A percentile compares a stretch with the other conserved stretches of the same genome.
These are phyloP conservation scores for Boletales sp. DNA, from an alignment of 768 basidiomycete genomes.

Conservation along the genomic window DNA sequence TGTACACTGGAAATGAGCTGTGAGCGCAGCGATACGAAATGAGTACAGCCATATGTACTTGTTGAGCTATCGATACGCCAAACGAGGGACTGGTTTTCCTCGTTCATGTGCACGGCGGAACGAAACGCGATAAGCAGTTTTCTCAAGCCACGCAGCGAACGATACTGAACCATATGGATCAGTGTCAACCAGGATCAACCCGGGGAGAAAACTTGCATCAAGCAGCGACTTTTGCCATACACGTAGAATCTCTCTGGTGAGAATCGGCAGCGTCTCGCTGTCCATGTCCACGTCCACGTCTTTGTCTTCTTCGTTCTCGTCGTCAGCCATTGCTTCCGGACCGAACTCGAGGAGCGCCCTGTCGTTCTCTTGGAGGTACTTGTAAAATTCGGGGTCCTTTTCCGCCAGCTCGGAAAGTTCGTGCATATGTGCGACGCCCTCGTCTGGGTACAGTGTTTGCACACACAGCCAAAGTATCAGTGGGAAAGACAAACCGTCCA, in stretches of 20 bases:
- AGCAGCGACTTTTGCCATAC: conserved; percentile 89
- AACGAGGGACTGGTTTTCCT: conserved; percentile 71
- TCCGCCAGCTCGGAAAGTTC: conserved; percentile 88
- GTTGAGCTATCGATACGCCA: conserved; percentile 84
- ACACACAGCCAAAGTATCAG: no score
- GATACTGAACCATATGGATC: conserved; percentile 50
- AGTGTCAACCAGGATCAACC: not conserved
- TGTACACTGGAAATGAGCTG: conserved; percentile 62
- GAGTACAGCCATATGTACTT: conserved; percentile 12
- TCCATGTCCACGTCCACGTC: conserved; percentile 42
- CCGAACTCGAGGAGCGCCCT: conserved; percentile 83
- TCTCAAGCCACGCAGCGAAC: conserved; percentile 78
- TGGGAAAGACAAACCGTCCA: conserved; percentile 49
- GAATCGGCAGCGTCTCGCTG: conserved; percentile 44
- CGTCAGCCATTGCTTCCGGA: conserved; percentile 43
- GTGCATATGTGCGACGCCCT: conserved; percentile 69
- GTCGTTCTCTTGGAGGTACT: conserved; percentile 96
- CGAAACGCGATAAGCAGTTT: conserved; percentile 89
- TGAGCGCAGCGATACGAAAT: not conserved
- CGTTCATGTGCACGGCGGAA: conserved; percentile 86
- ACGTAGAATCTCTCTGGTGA: conserved; percentile 68
- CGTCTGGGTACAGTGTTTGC: conserved; percentile 40
- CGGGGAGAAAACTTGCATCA: conserved; percentile 47
- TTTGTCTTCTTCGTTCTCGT: conserved; percentile 42
- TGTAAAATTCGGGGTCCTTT: conserved; percentile 99